Evolutionary conservation across 768 basidiomycete species (phyloP).

Genomic region (Lenzites betulinus): DNA sequence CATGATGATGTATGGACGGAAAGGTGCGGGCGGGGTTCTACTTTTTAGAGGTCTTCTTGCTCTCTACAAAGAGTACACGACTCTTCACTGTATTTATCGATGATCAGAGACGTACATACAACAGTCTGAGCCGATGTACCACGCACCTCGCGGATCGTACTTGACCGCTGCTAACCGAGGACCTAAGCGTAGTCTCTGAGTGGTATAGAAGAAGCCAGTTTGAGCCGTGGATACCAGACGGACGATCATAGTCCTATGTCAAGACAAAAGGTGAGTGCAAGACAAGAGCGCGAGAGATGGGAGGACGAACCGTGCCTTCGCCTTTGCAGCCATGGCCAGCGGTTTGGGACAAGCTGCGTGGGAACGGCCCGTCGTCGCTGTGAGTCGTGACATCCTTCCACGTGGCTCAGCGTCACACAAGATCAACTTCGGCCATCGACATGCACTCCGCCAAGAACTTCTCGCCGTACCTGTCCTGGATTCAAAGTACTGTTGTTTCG

Average conservation of each 20-base stretch:
- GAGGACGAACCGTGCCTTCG: conserved; percentile 55
- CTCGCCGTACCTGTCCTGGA: too few relatives aligned
- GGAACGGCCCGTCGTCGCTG: background rate
- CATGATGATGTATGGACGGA: background rate
- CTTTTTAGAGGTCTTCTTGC: conserved; percentile 70
- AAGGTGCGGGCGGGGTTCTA: background rate
- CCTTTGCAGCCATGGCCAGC: conserved; percentile 55
- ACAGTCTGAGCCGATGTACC: background rate
- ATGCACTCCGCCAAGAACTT: too few relatives aligned
- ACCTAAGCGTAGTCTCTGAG: conserved; percentile 69
- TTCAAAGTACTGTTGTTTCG: too few relatives aligned
- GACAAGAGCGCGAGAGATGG: background rate
- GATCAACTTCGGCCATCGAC: too few relatives aligned
- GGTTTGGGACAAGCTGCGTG: background rate
- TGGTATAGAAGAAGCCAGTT: conserved; percentile 91
- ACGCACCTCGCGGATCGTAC: conserved; percentile 83
- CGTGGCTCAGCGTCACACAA: background rate
- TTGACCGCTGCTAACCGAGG: conserved; percentile 89
- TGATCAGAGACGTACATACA: background rate
- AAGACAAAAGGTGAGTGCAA: background rate
- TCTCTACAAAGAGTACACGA: conserved; percentile 78
- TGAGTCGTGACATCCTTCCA: background rate
- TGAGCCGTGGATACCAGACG: conserved; percentile 89
- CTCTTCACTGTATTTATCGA: conserved; percentile 51
- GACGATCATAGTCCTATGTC: conserved; percentile 75